Conservation (phyloP, 257 asterid species). For the Cordia subcordata region DNA sequence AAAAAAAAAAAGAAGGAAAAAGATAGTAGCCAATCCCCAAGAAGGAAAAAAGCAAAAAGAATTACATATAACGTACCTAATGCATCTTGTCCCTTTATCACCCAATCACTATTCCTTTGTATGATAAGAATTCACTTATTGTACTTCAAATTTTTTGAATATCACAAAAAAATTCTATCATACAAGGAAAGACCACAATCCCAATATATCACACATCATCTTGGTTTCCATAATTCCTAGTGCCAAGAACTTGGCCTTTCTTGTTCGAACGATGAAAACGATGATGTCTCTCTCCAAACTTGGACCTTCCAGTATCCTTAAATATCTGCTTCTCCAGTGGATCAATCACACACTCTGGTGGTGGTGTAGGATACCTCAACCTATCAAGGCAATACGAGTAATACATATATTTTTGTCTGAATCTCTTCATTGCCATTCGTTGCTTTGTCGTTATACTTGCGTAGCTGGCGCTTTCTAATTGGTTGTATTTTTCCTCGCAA, state of each 20-base stretch:
- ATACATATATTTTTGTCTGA: constrained; percentile 59
- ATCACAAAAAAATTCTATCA: too few relatives aligned
- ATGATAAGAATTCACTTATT: too few relatives aligned
- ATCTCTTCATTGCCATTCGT: constrained; percentile 53
- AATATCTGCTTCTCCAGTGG: constrained; percentile 37
- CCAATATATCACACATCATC: constrained; percentile 42
- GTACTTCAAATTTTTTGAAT: too few relatives aligned
- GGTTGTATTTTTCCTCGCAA: constrained; percentile 27
- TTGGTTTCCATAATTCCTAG: constrained; percentile 31
- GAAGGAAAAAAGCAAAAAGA: too few relatives aligned
- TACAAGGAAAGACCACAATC: too few relatives aligned
- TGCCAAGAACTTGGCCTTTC: constrained; percentile 29
- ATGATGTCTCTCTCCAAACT: constrained; percentile 38
- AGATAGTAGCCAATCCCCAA: too few relatives aligned
- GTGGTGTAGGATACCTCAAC: constrained; percentile 51
- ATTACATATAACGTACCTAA: too few relatives aligned
- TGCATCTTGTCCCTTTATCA: too few relatives aligned
- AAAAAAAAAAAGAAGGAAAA: too few relatives aligned
- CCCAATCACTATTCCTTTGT: too few relatives aligned
- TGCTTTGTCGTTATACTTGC: constrained; percentile 43
- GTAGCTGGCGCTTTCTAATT: constrained; percentile 32
- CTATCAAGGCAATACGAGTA: constrained; percentile 76
- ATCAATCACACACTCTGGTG: constrained; percentile 67
- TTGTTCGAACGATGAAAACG: constrained; percentile 36
- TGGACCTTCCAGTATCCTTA: constrained; percentile 63